Evolutionary conservation across 148 eudicot genomes (phyloP), one percentile per base, ranked within the genome.

Genomic region (Euryodendron excelsum): DNA sequence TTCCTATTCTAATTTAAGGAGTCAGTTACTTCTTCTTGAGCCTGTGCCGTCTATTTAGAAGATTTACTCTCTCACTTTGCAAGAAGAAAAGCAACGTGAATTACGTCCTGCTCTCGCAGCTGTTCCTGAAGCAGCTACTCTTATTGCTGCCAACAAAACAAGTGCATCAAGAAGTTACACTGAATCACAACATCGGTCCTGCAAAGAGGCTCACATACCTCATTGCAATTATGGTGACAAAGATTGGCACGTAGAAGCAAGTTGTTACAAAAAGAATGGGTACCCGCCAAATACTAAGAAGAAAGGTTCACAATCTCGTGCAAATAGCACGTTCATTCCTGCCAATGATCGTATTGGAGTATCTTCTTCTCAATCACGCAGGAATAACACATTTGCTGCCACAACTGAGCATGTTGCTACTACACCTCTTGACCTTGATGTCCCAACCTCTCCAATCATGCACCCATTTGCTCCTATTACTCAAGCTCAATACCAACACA

Each of bases 21-120:
- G 63, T 25, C 63, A 59, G 14, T 21, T 59, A 11, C 63, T 59
- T 25, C 11, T 59, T 5, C 25, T 17, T n/a, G 63, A 59, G 25
- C 63, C 63, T 3, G 12, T 59, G 31, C 63, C 63, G 2, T 25
- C 63, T 1, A 12, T 59, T 59, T 17, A n/a, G 23, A 59, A 59
- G 25, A n/a, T 59, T 5, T 25, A 59, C 30, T 4, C 63, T 6
- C 25, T 59, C 25, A n/a, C 21, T 3, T 10, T 59, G 11, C 63
- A 59, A 59, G 63, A 59, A 59, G 63, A 59, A 59, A 59, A 59
- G 25, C 30, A 59, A n/a, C 63, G 63, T 21, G 63, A 59, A 25
- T 59, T 59, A 25, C 25, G 13, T 59, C 30, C n/a, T 11, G 10
- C 8, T 3, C 3, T 25, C 8, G 8, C 25, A 11, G 10, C 21